Evolutionary conservation across 2,329 filamentous ascomycete genomes (phyloP).

Genomic region (Colletotrichum sidae): DNA sequence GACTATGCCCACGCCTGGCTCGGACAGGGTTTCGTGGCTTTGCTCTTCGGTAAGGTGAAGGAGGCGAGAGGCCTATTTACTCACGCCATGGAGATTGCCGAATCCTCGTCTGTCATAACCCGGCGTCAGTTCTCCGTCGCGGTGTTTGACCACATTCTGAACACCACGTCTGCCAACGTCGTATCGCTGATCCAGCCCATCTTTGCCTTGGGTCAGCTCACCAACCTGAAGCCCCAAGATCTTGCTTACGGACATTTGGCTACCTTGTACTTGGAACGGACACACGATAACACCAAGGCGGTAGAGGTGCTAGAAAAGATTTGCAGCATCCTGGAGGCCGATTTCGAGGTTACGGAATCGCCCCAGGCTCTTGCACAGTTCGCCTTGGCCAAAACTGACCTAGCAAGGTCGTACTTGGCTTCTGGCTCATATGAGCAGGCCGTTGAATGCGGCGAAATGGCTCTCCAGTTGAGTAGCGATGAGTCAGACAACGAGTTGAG

Average conservation of each 20-base stretch:
- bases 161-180: slow-evolving; percentile 63
- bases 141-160: slow-evolving; percentile 83
- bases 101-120: slow-evolving; percentile 77
- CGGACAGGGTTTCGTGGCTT: slow-evolving; percentile 88
- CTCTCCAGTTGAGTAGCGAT: slow-evolving; percentile 81
- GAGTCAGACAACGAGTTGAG: slow-evolving; percentile 75
- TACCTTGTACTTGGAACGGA: slow-evolving; percentile 84
- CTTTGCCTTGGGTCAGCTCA: slow-evolving; percentile 87
- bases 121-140: slow-evolving; percentile 84
- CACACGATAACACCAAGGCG: slow-evolving; percentile 74
- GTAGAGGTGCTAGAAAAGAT: slow-evolving; percentile 73
- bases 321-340: slow-evolving; percentile 77
- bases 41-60: slow-evolving; percentile 77
- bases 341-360: slow-evolving; percentile 88
- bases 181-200: slow-evolving; percentile 84
- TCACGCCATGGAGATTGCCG: slow-evolving; percentile 93
- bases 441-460: slow-evolving; percentile 82
- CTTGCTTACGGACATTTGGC: slow-evolving; percentile 81
- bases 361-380: slow-evolving; percentile 78
- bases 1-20: slow-evolving; percentile 95
- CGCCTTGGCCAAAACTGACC: slow-evolving; percentile 85
- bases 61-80: slow-evolving; percentile 90
- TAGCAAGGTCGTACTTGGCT: slow-evolving; percentile 86
- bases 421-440: slow-evolving; percentile 73
- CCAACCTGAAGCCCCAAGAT: slow-evolving; percentile 76